Percentiles rank a stretch among this genome's conserved stretches.
Conservation (phyloP, 495 filamentous ascomycete species). For the Terfezia boudieri region DNA sequence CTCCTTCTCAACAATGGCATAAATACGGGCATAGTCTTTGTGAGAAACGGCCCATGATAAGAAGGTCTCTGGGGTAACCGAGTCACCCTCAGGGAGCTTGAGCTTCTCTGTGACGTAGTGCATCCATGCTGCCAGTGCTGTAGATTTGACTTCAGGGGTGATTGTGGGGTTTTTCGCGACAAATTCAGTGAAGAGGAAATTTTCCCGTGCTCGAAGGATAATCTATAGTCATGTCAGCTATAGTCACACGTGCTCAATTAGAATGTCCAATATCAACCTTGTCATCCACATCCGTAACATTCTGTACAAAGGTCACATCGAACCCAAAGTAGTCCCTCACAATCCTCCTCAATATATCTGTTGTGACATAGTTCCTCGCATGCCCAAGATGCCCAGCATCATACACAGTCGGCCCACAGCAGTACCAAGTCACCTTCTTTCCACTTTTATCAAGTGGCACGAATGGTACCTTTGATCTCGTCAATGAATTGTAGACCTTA, state of each 20-base stretch:
- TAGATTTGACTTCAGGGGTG: constrained; percentile 23
- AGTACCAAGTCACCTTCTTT: constrained; percentile 68
- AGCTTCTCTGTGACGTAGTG: constrained; percentile 61
- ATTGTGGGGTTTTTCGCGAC: constrained; percentile 7
- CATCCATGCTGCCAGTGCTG: constrained; percentile 40
- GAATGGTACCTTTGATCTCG: constrained; percentile 49
- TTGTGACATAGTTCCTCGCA: constrained; percentile 82
- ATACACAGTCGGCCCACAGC: constrained; percentile 82
- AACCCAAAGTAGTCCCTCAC: constrained; percentile 69
- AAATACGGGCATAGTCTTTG: neutral
- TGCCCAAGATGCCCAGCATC: constrained; percentile 80
- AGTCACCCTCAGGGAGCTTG: constrained; percentile 16
- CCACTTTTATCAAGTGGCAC: constrained; percentile 42
- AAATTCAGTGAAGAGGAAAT: constrained; percentile 41
- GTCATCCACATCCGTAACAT: constrained; percentile 85
- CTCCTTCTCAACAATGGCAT: constrained; percentile 10
- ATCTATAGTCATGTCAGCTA: constrained; percentile 28
- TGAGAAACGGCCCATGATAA: constrained; percentile 8
- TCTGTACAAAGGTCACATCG: constrained; percentile 81
- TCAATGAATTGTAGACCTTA: constrained; percentile 56
- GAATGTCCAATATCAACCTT: constrained; percentile 31
- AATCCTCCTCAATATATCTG: constrained; percentile 78
- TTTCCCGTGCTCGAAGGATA: constrained; percentile 59
- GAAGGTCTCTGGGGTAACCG: constrained; percentile 6
- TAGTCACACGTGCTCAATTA: neutral